Evolutionary conservation across 2,329 filamentous ascomycete genomes (phyloP), one percentile per base, ranked within the genome.

Genomic region (Stagonosporopsis rhizophila): DNA sequence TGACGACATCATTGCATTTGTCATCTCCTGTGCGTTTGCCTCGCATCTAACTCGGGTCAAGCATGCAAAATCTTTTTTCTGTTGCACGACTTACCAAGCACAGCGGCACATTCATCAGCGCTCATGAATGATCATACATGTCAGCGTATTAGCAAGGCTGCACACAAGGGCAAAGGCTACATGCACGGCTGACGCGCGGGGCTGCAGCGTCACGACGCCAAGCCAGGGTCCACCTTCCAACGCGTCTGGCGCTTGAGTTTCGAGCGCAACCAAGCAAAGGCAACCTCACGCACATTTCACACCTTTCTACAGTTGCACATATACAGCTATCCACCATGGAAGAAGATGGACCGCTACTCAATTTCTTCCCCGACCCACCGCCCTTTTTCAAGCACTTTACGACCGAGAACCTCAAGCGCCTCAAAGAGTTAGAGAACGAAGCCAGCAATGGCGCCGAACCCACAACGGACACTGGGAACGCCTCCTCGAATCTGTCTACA

Each of bases 301-400:
- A n/a, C 12, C 17, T 34, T 25, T 11, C n/a, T 11, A 11, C 20
- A 8, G 14, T 6, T 5, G 9, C 4, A 14, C 11, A 14, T 11
- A 12, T 20, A 25, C 14, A 17, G 20, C 12, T 23, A 22, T 22
- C 19, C 17, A 20, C 12, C 25, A 68, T 69, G 66, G 59, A 62
- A 11, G 68, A 70, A n/a, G 65, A 70, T 25, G 61, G 64, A 20
- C 44, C 41, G 7, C 22, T 64, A 19, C 61, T 64, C 39, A 66
- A 68, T 40, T 65, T 88, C 37, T 96, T 92, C 73, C 94, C 95
- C 22, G 86, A 89, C 48, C 95, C 95, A 23, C 95, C 95, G 23
- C 88, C 89, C 0, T 96, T 97, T 79, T 98, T 91, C 87, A 88
- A 89, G 65, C 84, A 90, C 74, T 98, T 98, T 77, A 96, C 91